A percentile compares a stretch with the other conserved stretches of the same genome.
phyloP scores from a whole-genome alignment of 2,329 filamentous ascomycete species.

The Beauveria sp. region DNA sequence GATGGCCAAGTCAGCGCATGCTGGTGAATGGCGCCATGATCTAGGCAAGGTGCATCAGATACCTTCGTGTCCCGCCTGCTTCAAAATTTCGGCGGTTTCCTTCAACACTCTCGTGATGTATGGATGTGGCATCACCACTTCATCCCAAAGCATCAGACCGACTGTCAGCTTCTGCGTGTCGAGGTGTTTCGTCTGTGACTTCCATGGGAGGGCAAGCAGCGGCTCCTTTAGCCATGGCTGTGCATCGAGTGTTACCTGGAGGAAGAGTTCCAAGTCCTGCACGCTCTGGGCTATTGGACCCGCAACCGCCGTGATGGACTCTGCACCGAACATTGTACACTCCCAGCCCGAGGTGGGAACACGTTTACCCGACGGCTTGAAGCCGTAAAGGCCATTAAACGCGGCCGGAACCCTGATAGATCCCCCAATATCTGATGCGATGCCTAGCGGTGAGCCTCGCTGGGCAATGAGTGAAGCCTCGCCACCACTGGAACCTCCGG shows the following conservation, averaged over 20 bases:
- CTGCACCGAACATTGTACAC: constrained; percentile 14
- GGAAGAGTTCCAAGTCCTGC: constrained; percentile 31
- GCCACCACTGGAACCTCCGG: constrained; percentile 56
- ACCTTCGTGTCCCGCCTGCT: constrained; percentile 13
- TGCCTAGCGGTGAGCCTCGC: constrained; percentile 23
- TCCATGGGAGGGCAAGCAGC: constrained; percentile 15
- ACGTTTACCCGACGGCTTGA: constrained; percentile 16
- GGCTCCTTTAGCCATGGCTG: constrained; percentile 25
- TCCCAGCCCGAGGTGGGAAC: constrained; percentile 14
- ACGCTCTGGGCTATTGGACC: constrained; percentile 32
- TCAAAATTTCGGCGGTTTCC: constrained; percentile 40
- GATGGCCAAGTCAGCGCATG: constrained; percentile 34
- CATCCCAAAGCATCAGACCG: constrained; percentile 45
- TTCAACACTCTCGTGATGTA: constrained; percentile 44
- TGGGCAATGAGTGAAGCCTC: constrained; percentile 28
- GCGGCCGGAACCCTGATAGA: constrained; percentile 22
- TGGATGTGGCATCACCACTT: constrained; percentile 46
- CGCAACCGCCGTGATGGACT: constrained; percentile 28
- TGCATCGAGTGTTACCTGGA: constrained; percentile 28
- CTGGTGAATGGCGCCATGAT: no score
- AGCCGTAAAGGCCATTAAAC: constrained; percentile 21
- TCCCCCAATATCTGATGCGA: constrained; percentile 27
- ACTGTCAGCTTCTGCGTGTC: constrained; percentile 40
- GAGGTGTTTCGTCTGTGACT: constrained; percentile 14
- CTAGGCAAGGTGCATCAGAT: neutral